phyloP scores from a whole-genome alignment of 768 basidiomycete species.

The Podaxis sp. region DNA sequence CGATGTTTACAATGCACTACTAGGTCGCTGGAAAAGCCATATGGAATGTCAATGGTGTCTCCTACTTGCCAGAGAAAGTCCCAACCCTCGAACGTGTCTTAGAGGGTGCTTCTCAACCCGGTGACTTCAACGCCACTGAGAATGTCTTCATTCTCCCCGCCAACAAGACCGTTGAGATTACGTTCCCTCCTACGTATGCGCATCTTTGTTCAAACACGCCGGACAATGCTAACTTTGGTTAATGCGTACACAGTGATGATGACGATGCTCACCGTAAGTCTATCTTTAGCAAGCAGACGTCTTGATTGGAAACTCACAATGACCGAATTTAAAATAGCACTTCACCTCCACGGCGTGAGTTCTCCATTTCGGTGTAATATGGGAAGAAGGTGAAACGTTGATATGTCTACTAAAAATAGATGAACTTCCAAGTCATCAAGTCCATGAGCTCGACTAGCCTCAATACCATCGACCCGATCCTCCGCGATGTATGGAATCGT shows the following conservation, averaged over 20 bases:
- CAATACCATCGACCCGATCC: constrained; percentile 49
- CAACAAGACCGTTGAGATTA: constrained; percentile 22
- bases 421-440: constrained; percentile 20
- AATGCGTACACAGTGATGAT: constrained; percentile 10
- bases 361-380: not conserved
- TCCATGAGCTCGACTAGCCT: constrained; percentile 22
- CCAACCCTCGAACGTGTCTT: constrained; percentile 27
- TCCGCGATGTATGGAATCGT: constrained; percentile 45
- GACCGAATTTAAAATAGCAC: not conserved
- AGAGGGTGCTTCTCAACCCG: constrained; percentile 14
- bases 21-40: constrained; percentile 15
- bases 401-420: not conserved
- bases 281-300: not conserved
- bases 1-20: not conserved
- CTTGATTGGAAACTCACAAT: not conserved
- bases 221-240: not conserved
- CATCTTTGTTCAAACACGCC: not conserved
- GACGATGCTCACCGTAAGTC: constrained; percentile 12
- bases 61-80: constrained; percentile 19
- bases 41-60: constrained; percentile 29
- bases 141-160: constrained; percentile 22
- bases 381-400: not conserved
- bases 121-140: constrained; percentile 22
- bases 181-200: constrained; percentile 18
- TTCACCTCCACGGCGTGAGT: constrained; percentile 16